phyloP scores from a whole-genome alignment of 2,329 filamentous ascomycete genomes.

The Talaromyces rugulosus region DNA sequence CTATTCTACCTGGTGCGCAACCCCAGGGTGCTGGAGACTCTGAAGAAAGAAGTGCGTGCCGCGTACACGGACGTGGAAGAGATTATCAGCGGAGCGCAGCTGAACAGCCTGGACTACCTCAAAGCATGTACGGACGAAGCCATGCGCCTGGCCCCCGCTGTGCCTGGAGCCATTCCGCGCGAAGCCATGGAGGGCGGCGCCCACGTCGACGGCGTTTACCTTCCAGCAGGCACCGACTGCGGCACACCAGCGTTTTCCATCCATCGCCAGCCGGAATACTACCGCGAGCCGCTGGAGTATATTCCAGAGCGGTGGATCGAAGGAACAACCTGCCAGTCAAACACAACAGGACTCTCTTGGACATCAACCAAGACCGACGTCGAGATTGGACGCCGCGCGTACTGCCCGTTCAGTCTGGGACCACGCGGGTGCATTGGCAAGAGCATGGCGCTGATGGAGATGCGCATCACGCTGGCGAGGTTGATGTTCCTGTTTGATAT shows the following conservation, averaged over 20 bases:
- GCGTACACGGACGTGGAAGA: conserved; percentile 33
- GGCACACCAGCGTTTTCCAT: conserved; percentile 65
- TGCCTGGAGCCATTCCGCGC: conserved; percentile 34
- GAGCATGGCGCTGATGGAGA: conserved; percentile 40
- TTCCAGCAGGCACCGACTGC: conserved; percentile 55
- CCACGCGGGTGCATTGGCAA: conserved; percentile 41
- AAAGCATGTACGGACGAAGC: conserved; percentile 41
- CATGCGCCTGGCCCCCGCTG: conserved; percentile 36
- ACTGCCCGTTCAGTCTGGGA: conserved; percentile 57
- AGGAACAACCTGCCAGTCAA: conserved; percentile 40
- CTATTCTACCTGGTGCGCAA: conserved; percentile 39
- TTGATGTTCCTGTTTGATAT: conserved; percentile 39
- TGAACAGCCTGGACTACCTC: conserved; percentile 36
- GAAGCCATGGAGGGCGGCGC: conserved; percentile 37
- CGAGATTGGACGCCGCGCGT: conserved; percentile 59
- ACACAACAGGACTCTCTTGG: conserved; percentile 22
- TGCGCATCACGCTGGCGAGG: conserved; percentile 35
- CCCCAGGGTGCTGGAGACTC: conserved; percentile 24
- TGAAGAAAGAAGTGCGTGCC: conserved; percentile 33
- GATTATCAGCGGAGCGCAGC: conserved; percentile 29
- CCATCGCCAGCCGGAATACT: conserved; percentile 63
- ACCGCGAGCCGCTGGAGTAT: conserved; percentile 55
- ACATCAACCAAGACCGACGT: conserved; percentile 47
- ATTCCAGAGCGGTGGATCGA: conserved; percentile 63
- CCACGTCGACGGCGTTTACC: conserved; percentile 32